These are phyloP conservation scores for Austroboletus eburneus DNA, from an alignment of 768 basidiomycete species.

Conservation along the genomic window DNA sequence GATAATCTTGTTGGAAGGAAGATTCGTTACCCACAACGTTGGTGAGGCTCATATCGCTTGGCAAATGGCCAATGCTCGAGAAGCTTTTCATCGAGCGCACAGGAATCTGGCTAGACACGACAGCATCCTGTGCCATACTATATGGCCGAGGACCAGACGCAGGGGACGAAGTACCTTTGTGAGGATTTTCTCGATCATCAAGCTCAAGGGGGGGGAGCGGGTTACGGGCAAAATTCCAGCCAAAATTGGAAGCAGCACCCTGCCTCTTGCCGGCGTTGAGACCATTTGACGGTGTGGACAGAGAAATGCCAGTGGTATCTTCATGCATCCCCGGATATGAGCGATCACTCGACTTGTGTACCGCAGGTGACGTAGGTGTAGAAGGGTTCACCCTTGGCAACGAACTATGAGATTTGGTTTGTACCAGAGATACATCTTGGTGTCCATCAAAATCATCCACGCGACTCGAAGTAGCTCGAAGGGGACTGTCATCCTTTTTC, in stretches of 20 bases:
- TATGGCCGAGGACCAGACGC: slow-evolving; percentile 22
- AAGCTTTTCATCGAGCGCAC: slow-evolving; percentile 36
- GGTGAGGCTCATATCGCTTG: slow-evolving; percentile 22
- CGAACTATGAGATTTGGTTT: slow-evolving; percentile 1
- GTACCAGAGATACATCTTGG: slow-evolving; percentile 1
- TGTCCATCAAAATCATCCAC: slow-evolving; percentile 7
- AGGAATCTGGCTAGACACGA: slow-evolving; percentile 41
- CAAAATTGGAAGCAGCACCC: slow-evolving; percentile 29
- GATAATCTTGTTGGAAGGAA: slow-evolving; percentile 25
- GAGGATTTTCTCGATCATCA: slow-evolving; percentile 22
- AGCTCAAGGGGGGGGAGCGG: slow-evolving; percentile 40
- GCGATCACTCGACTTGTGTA: slow-evolving; percentile 4
- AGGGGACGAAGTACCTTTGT: slow-evolving; percentile 22
- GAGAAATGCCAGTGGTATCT: not conserved
- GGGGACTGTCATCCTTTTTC: slow-evolving; percentile 3
- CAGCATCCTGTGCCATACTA: slow-evolving; percentile 21
- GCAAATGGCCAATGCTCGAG: slow-evolving; percentile 12
- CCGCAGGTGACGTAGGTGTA: not conserved
- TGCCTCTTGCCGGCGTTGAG: slow-evolving; percentile 15
- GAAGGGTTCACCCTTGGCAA: slow-evolving; percentile 1
- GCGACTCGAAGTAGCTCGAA: slow-evolving; percentile 20
- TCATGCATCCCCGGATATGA: not conserved
- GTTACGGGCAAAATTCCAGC: slow-evolving; percentile 39
- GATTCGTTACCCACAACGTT: slow-evolving; percentile 20
- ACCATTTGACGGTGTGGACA: not conserved